Conservation (phyloP, 352 stramenopile species). For the Chrysophaeum taylorii region DNA sequence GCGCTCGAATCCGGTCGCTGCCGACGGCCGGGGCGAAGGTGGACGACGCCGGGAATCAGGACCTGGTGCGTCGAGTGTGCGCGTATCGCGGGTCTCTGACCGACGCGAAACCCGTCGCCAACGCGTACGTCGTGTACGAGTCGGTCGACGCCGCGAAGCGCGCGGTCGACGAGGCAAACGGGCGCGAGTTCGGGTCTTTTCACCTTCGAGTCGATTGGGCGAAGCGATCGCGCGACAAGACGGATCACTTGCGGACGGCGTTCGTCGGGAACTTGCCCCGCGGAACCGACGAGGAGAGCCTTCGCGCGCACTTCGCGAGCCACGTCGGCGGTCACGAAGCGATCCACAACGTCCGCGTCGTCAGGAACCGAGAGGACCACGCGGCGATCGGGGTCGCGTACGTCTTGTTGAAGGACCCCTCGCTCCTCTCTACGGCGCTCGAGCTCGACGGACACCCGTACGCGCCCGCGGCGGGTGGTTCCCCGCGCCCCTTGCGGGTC, state of each 20-base stretch:
- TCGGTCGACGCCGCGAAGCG: not conserved
- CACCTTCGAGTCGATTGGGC: not conserved
- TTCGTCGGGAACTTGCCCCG: conserved; percentile 1
- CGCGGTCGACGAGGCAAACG: not conserved
- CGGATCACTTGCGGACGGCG: conserved; percentile 1
- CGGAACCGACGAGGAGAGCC: not conserved
- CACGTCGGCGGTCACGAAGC: not conserved
- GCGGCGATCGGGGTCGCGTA: not conserved
- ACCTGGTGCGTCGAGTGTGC: not conserved
- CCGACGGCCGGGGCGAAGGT: not conserved
- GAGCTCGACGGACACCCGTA: conserved; percentile 1
- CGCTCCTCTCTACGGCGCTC: not conserved
- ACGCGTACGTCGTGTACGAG: conserved; percentile 13
- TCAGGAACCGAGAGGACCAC: not conserved
- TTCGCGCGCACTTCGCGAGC: not conserved
- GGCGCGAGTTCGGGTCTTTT: not conserved
- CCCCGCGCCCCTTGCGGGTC: not conserved
- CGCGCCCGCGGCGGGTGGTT: no score
- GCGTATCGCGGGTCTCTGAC: not conserved
- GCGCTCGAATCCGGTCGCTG: not conserved
- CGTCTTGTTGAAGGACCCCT: not conserved
- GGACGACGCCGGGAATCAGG: not conserved
- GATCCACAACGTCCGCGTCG: conserved; percentile 5
- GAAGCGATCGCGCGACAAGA: not conserved
- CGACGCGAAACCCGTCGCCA: not conserved